A percentile compares a stretch with the other conserved stretches of the same genome.
These are phyloP conservation scores for Nectriaceae sp. DNA, from an alignment of 2,329 filamentous ascomycete species.

Conservation along the genomic window DNA sequence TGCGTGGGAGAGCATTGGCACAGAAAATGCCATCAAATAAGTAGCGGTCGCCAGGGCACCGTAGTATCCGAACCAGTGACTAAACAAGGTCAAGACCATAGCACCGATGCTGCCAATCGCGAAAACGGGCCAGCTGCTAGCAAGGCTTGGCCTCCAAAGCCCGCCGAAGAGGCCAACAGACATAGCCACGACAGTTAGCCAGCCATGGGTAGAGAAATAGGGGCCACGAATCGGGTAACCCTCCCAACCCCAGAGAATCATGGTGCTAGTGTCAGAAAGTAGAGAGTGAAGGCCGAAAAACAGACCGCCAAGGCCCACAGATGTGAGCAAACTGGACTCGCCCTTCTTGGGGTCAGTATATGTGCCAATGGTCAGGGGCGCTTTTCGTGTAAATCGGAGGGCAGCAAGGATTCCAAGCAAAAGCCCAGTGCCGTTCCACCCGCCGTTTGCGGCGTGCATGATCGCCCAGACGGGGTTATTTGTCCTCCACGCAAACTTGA, in stretches of 20 bases:
- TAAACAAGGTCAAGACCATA: conserved; percentile 72
- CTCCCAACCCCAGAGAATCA: conserved; percentile 99
- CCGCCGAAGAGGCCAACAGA: conserved; percentile 76
- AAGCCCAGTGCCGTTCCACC: conserved; percentile 86
- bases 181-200: conserved; percentile 85
- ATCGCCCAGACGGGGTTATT: conserved; percentile 98
- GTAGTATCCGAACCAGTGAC: conserved; percentile 87
- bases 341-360: conserved; percentile 43
- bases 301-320: conserved; percentile 77
- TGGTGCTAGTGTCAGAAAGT: conserved; percentile 95
- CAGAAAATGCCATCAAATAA: conserved; percentile 80
- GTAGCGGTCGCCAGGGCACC: conserved; percentile 74
- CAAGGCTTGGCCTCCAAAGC: conserved; percentile 69
- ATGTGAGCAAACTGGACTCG: conserved; percentile 71
- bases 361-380: conserved; percentile 48
- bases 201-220: conserved; percentile 85
- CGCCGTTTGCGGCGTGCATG: conserved; percentile 86
- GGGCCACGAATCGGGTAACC: conserved; percentile 91
- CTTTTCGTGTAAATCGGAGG: conserved; percentile 71
- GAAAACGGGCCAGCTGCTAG: conserved; percentile 78
- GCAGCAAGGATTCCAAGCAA: conserved; percentile 74
- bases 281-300: conserved; percentile 91
- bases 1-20: conserved; percentile 74
- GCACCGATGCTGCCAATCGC: conserved; percentile 79
- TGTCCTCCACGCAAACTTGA: conserved; percentile 90